phyloP scores from a whole-genome alignment of 306 rosid species.

The Pyrus bretschneideri region DNA sequence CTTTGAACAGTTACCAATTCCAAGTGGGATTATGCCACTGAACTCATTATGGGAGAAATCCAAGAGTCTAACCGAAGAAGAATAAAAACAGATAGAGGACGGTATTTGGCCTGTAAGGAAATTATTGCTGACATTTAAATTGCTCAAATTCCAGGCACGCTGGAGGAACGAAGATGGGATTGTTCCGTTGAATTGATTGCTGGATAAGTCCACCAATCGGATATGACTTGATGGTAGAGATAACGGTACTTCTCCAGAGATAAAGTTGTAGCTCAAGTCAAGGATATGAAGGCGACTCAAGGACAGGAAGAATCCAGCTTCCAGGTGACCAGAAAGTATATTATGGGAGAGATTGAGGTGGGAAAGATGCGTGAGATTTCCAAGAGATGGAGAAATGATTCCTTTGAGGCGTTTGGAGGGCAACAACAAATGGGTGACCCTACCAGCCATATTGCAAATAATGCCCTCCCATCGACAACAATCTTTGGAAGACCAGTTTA shows the following conservation, averaged over 20 bases:
- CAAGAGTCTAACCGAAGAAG: neutral
- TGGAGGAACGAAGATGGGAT: neutral
- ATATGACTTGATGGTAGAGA: neutral
- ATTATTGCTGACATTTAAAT: neutral
- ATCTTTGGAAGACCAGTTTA: neutral
- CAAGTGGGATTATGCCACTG: neutral
- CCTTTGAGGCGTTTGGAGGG: neutral
- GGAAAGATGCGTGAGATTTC: neutral
- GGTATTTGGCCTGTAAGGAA: neutral
- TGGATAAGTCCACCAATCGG: neutral
- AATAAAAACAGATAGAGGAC: neutral
- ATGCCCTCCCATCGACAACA: neutral
- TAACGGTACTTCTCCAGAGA: neutral
- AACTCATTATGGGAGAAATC: neutral
- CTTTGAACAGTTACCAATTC: neutral
- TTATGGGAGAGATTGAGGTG: constrained; percentile 5
- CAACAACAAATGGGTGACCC: neutral
- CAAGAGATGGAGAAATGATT: neutral
- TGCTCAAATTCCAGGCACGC: neutral
- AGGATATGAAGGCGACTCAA: neutral
- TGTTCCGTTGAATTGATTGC: neutral
- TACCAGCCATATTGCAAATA: neutral
- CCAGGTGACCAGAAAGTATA: neutral
- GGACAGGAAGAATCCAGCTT: neutral
- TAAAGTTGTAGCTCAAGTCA: neutral